phyloP scores from a whole-genome alignment of 768 basidiomycete genomes.

The Hortiboletus flavorubellus region DNA sequence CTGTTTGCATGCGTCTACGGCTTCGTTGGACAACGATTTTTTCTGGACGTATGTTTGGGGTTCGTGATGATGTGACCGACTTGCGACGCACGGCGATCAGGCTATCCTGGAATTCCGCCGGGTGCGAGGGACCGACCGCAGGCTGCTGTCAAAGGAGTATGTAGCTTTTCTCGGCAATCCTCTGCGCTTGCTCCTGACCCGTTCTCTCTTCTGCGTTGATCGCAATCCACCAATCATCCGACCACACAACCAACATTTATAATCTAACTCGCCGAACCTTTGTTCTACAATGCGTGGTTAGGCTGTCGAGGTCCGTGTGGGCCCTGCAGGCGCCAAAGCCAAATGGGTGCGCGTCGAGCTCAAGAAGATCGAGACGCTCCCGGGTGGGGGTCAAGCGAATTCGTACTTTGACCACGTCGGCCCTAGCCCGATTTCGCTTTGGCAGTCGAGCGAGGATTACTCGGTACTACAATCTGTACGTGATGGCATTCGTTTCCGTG shows the following conservation, averaged over 20 bases:
- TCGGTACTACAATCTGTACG: slow-evolving; percentile 62
- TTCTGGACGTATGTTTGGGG: background rate
- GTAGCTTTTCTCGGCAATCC: slow-evolving; percentile 30
- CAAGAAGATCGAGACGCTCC: slow-evolving; percentile 84
- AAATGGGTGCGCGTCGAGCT: slow-evolving; percentile 92
- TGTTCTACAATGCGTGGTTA: slow-evolving; percentile 26
- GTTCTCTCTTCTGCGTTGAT: background rate
- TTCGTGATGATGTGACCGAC: slow-evolving; percentile 9
- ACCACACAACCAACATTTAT: slow-evolving; percentile 4
- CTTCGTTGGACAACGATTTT: background rate
- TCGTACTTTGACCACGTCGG: slow-evolving; percentile 81
- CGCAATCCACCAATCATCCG: background rate
- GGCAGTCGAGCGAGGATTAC: slow-evolving; percentile 79
- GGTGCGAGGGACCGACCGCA: slow-evolving; percentile 70
- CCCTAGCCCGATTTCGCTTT: slow-evolving; percentile 76
- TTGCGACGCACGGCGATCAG: slow-evolving; percentile 35
- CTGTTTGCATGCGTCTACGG: background rate
- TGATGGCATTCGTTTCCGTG: slow-evolving; percentile 4
- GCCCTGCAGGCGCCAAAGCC: slow-evolving; percentile 73
- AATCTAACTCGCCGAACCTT: background rate
- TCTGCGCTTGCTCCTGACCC: slow-evolving; percentile 1
- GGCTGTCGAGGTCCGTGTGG: slow-evolving; percentile 85
- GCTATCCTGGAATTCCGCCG: slow-evolving; percentile 89
- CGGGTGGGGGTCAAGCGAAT: slow-evolving; percentile 63
- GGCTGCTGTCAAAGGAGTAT: slow-evolving; percentile 81